These are phyloP conservation scores for Phytomonas sp. DNA, from an alignment of 208 protist species.

Conservation along the genomic window DNA sequence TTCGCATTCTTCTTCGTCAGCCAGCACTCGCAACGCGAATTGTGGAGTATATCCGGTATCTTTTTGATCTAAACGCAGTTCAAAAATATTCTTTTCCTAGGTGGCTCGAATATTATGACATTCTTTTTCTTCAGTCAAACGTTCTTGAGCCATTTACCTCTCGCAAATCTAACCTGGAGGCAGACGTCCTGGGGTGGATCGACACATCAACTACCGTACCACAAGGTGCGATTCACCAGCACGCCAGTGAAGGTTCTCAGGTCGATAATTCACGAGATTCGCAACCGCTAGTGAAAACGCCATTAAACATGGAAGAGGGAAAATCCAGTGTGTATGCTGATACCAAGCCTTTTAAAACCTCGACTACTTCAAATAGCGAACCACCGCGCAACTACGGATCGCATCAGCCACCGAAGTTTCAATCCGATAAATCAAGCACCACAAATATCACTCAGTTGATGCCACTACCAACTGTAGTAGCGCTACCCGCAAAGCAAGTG, in stretches of 20 bases:
- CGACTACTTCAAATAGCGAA: slow-evolving; percentile 11
- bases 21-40: slow-evolving; percentile 1
- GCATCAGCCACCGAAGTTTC: background rate
- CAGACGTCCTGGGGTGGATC: slow-evolving; percentile 15
- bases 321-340: background rate
- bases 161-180: slow-evolving; percentile 16
- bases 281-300: background rate
- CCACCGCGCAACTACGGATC: slow-evolving; percentile 6
- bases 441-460: background rate
- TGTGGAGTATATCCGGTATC: slow-evolving; percentile 11
- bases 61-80: slow-evolving; percentile 2
- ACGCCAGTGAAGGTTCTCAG: background rate
- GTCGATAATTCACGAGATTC: background rate
- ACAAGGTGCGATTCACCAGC: background rate
- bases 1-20: slow-evolving; percentile 16
- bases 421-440: background rate
- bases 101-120: slow-evolving; percentile 10
- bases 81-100: slow-evolving; percentile 4
- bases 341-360: background rate
- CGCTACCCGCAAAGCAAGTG: background rate
- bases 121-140: slow-evolving; percentile 7
- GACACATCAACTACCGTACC: background rate
- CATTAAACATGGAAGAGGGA: background rate
- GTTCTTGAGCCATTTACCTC: slow-evolving; percentile 9
- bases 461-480: background rate